Percentiles rank a stretch among this genome's conserved stretches.
Conservation (phyloP, 345 rosid species). For the Hypericum perforatum region DNA sequence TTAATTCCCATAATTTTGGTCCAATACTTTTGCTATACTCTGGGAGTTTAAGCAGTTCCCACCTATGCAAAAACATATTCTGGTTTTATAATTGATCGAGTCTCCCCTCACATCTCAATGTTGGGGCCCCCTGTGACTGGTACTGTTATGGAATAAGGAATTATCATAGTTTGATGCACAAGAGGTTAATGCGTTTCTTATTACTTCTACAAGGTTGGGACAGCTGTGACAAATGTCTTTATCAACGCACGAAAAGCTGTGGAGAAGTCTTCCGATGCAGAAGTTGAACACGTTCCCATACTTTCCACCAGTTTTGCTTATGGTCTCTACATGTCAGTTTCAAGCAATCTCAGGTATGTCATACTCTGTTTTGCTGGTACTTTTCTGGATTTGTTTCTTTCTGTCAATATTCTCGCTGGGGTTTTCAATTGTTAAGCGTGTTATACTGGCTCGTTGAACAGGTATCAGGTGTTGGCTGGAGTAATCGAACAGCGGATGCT, state of each 20-base stretch:
- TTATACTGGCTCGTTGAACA: conserved; percentile 19
- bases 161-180: not conserved
- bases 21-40: too few relatives aligned
- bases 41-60: too few relatives aligned
- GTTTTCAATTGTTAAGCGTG: not conserved
- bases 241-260: conserved; percentile 87
- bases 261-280: conserved; percentile 43
- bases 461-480: conserved; percentile 97
- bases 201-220: conserved; percentile 54
- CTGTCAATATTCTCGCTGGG: not conserved
- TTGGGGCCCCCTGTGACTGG: too few relatives aligned
- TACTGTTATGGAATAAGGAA: too few relatives aligned
- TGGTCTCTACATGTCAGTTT: conserved; percentile 93
- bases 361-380: not conserved
- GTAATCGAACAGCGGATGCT: conserved; percentile 85
- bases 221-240: conserved; percentile 70
- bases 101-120: too few relatives aligned
- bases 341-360: conserved; percentile 87
- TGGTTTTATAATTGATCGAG: too few relatives aligned
- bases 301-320: conserved; percentile 86
- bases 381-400: not conserved
- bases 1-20: too few relatives aligned
- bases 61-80: too few relatives aligned
- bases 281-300: conserved; percentile 78
- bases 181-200: conserved; percentile 14